A percentile compares a stretch with the other conserved stretches of the same genome.
These are phyloP conservation scores for Rubia yunnanensis DNA, from an alignment of 257 asterid genomes.

Conservation along the genomic window DNA sequence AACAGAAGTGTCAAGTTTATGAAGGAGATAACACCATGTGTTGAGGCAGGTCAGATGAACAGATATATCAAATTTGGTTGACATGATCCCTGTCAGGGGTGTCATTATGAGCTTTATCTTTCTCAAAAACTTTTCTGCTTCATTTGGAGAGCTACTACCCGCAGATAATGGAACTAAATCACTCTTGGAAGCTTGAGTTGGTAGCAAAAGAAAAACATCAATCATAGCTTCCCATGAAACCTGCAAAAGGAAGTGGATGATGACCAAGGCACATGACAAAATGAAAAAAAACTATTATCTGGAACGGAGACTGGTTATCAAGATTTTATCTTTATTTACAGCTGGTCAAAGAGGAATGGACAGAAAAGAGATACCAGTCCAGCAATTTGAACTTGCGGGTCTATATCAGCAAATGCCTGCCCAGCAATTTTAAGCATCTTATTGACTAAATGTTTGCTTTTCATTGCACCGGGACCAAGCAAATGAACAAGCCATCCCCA, in stretches of 20 bases:
- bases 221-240: slow-evolving; percentile 76
- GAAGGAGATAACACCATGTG: slow-evolving; percentile 74
- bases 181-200: slow-evolving; percentile 26
- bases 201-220: slow-evolving; percentile 50
- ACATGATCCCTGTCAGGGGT: slow-evolving; percentile 58
- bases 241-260: slow-evolving; percentile 25
- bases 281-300: neutral
- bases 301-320: neutral
- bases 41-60: slow-evolving; percentile 66
- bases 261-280: neutral
- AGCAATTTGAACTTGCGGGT: slow-evolving; percentile 74
- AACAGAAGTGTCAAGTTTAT: slow-evolving; percentile 53
- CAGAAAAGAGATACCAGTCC: slow-evolving; percentile 44
- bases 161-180: slow-evolving; percentile 19
- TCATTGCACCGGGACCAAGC: slow-evolving; percentile 52
- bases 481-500: slow-evolving; percentile 78
- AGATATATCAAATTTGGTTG: slow-evolving; percentile 60
- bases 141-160: slow-evolving; percentile 18
- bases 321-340: neutral
- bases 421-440: slow-evolving; percentile 69
- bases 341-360: neutral
- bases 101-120: slow-evolving; percentile 64
- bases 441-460: slow-evolving; percentile 51
- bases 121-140: slow-evolving; percentile 31
- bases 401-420: slow-evolving; percentile 57